A percentile compares a stretch with the other conserved stretches of the same genome.
Conservation (phyloP, 495 filamentous ascomycete genomes). For the Penicillium ochrochloron region DNA sequence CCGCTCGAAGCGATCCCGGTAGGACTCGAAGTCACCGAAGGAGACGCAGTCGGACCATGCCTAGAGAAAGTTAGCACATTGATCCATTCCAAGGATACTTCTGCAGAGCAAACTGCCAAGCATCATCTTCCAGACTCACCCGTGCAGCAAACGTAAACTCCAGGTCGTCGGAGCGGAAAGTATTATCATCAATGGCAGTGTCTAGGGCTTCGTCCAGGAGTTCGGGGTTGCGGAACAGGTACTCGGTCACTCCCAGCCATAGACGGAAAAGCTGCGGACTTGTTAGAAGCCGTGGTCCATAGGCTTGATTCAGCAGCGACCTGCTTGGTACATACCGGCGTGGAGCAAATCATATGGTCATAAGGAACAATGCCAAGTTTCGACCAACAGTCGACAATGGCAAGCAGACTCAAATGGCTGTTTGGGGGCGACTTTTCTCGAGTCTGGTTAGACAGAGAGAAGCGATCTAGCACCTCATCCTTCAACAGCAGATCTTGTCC, state of each 20-base stretch:
- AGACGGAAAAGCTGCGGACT: conserved; percentile 79
- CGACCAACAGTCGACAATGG: conserved; percentile 99
- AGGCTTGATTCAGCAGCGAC: no score
- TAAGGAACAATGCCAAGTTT: conserved; percentile 91
- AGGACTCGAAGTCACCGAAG: conserved; percentile 88
- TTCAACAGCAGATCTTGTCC: conserved; percentile 71
- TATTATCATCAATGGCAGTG: conserved; percentile 84
- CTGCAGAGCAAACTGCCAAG: not conserved
- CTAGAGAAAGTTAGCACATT: conserved; percentile 35
- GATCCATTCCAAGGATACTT: no score
- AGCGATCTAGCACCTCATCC: conserved; percentile 85
- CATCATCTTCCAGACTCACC: conserved; percentile 43
- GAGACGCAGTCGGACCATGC: conserved; percentile 94
- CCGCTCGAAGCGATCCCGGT: conserved; percentile 83
- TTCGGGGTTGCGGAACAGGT: conserved; percentile 83
- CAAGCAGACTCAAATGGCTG: conserved; percentile 89
- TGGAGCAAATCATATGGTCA: conserved; percentile 99
- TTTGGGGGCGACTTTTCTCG: conserved; percentile 73
- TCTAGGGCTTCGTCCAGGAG: conserved; percentile 84
- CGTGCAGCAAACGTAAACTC: conserved; percentile 97
- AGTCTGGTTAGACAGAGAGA: conserved; percentile 70
- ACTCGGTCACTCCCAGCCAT: conserved; percentile 97
- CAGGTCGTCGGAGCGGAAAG: conserved; percentile 87
- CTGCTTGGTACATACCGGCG: conserved; percentile 61
- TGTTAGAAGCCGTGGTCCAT: no score